A percentile compares a stretch with the other conserved stretches of the same genome.
Conservation (phyloP, 805 yeast genomes). For the Candida sanyiensis region DNA sequence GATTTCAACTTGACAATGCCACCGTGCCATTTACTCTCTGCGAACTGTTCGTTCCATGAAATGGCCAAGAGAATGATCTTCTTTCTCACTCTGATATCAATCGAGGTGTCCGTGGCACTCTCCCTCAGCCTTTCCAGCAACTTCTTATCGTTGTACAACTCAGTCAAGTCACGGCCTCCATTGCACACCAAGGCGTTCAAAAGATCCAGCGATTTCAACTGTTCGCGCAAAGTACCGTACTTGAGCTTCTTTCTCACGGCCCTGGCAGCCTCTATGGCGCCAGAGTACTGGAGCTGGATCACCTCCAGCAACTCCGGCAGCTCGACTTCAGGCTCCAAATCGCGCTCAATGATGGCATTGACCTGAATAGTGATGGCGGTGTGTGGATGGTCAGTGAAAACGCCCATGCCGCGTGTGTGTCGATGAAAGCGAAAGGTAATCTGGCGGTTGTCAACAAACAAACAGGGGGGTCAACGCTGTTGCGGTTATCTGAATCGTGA, state of each 20-base stretch:
- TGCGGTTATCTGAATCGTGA: not conserved
- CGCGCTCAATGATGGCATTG: slow-evolving; percentile 39
- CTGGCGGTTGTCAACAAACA: too few relatives aligned
- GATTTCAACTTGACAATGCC: slow-evolving; percentile 43
- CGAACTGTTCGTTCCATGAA: slow-evolving; percentile 63
- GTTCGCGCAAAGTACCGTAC: slow-evolving; percentile 65
- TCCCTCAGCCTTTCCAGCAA: slow-evolving; percentile 56
- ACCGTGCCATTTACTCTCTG: slow-evolving; percentile 42
- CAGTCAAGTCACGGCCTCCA: slow-evolving; percentile 33
- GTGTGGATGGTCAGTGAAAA: slow-evolving; percentile 54
- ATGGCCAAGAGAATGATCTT: slow-evolving; percentile 46
- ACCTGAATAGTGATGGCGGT: slow-evolving; percentile 66
- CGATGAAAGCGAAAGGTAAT: not conserved
- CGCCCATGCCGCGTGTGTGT: slow-evolving; percentile 38
- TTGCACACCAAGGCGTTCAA: slow-evolving; percentile 57
- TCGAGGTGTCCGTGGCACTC: slow-evolving; percentile 37
- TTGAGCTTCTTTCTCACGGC: slow-evolving; percentile 85
- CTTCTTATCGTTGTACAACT: slow-evolving; percentile 61
- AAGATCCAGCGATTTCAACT: slow-evolving; percentile 58
- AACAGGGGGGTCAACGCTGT: too few relatives aligned
- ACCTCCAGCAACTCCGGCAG: slow-evolving; percentile 29
- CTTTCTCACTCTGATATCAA: slow-evolving; percentile 43
- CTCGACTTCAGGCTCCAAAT: slow-evolving; percentile 30
- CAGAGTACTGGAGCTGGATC: slow-evolving; percentile 33
- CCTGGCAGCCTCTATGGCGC: slow-evolving; percentile 74